These are phyloP conservation scores for Hylodesmum podocarpum DNA, from an alignment of 306 rosid genomes.

Conservation along the genomic window DNA sequence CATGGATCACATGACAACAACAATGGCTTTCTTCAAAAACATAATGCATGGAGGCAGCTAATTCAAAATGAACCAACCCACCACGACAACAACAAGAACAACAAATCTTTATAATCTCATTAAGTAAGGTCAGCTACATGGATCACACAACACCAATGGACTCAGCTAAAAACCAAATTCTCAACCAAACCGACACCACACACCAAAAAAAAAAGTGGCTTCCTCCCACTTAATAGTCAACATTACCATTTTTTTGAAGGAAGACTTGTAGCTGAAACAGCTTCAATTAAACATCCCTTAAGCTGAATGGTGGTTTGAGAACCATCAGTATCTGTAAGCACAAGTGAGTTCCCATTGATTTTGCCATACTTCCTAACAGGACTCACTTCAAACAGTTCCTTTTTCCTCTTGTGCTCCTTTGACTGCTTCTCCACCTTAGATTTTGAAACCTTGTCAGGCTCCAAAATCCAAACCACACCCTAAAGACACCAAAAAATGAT, in stretches of 20 bases:
- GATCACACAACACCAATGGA: neutral
- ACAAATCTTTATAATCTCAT: neutral
- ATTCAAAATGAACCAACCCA: conserved; percentile 18
- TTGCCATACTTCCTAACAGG: conserved; percentile 70
- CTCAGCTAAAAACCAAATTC: neutral
- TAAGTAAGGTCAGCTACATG: neutral
- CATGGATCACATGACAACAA: neutral
- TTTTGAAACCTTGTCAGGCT: conserved; percentile 60
- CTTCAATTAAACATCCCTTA: conserved; percentile 63
- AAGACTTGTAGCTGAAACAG: conserved; percentile 71
- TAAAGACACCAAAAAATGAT: conserved; percentile 33
- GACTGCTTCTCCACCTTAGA: conserved; percentile 43
- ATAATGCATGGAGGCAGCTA: neutral
- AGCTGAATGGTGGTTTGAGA: conserved; percentile 45
- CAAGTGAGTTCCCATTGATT: conserved; percentile 50
- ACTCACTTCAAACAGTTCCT: conserved; percentile 60
- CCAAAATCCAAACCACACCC: conserved; percentile 91
- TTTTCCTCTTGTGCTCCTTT: conserved; percentile 58
- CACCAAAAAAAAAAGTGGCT: conserved; percentile 15
- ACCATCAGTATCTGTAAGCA: conserved; percentile 64
- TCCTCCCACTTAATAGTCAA: neutral
- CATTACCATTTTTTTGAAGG: conserved; percentile 85
- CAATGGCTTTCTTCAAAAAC: neutral
- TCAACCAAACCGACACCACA: neutral
- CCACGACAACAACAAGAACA: neutral